Percentiles rank a stretch among this genome's conserved stretches.
These are phyloP conservation scores for Trametes sanguinea DNA, from an alignment of 768 basidiomycete genomes.

Conservation along the genomic window DNA sequence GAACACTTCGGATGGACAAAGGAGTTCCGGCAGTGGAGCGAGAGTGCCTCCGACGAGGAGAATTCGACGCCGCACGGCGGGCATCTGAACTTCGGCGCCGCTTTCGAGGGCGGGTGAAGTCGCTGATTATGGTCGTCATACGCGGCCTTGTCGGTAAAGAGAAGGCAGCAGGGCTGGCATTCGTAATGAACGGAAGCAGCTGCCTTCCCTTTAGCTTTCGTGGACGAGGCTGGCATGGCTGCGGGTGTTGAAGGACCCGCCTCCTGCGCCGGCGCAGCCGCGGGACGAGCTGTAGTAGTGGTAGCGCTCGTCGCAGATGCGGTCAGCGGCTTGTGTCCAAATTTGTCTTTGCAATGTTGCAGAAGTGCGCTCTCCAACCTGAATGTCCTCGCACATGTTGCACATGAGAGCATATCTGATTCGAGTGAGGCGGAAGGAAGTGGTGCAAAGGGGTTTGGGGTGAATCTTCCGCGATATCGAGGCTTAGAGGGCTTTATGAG, in stretches of 20 bases:
- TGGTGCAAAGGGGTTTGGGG: background rate
- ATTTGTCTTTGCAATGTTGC: slow-evolving; percentile 20
- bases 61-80: slow-evolving; percentile 14
- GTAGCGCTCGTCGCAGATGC: background rate
- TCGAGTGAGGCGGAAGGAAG: background rate
- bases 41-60: slow-evolving; percentile 17
- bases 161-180: background rate
- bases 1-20: slow-evolving; percentile 17
- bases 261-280: too few relatives aligned
- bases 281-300: background rate
- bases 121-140: background rate
- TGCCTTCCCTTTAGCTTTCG: background rate
- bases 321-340: background rate
- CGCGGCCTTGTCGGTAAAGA: background rate
- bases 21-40: slow-evolving; percentile 7
- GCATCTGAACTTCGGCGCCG: slow-evolving; percentile 6
- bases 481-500: too few relatives aligned
- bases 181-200: background rate
- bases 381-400: slow-evolving; percentile 10
- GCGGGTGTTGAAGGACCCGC: background rate
- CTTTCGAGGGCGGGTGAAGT: background rate
- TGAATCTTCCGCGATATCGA: too few relatives aligned
- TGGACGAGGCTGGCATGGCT: background rate
- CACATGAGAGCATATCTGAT: slow-evolving; percentile 6
- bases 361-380: background rate